Evolutionary conservation across 805 yeast species (phyloP).

Genomic region (Lachancea cidri): DNA sequence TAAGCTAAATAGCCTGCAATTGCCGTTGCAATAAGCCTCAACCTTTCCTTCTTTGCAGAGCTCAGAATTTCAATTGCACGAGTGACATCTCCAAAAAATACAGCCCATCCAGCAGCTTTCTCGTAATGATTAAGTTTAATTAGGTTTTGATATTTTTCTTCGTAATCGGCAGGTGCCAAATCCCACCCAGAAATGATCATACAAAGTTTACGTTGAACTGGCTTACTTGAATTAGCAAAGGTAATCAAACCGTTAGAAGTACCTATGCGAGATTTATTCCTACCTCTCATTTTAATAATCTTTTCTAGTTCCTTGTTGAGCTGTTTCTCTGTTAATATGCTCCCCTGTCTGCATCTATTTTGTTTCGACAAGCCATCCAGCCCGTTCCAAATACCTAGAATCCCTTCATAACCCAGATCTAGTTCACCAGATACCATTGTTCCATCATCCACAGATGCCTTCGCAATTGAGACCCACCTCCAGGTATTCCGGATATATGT

Average conservation of each 20-base stretch:
- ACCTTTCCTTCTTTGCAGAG: constrained; percentile 62
- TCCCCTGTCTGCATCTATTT: constrained; percentile 38
- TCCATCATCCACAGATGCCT: constrained; percentile 56
- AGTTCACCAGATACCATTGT: constrained; percentile 63
- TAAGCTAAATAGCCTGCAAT: constrained; percentile 73
- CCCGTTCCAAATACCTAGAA: constrained; percentile 85
- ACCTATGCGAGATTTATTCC: constrained; percentile 21
- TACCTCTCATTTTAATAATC: constrained; percentile 38
- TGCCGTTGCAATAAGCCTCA: constrained; percentile 84
- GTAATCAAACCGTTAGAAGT: constrained; percentile 17
- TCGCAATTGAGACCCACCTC: constrained; percentile 83
- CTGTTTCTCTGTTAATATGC: constrained; percentile 28
- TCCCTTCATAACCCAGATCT: constrained; percentile 86
- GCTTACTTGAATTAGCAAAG: constrained; percentile 31
- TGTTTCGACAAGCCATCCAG: constrained; percentile 47
- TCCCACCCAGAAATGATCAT: constrained; percentile 89
- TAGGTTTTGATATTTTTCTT: constrained; percentile 55
- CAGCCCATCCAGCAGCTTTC: constrained; percentile 97
- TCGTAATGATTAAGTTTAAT: constrained; percentile 59
- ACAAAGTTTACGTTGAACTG: constrained; percentile 70
- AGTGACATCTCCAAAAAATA: constrained; percentile 82
- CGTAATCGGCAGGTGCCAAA: constrained; percentile 68
- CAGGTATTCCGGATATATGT: constrained; percentile 72
- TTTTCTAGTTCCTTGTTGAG: constrained; percentile 32
- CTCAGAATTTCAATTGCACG: constrained; percentile 77